Base-by-base conservation (phyloP, 495 filamentous ascomycete species). In the Xylaria flabelliformis region DNA sequence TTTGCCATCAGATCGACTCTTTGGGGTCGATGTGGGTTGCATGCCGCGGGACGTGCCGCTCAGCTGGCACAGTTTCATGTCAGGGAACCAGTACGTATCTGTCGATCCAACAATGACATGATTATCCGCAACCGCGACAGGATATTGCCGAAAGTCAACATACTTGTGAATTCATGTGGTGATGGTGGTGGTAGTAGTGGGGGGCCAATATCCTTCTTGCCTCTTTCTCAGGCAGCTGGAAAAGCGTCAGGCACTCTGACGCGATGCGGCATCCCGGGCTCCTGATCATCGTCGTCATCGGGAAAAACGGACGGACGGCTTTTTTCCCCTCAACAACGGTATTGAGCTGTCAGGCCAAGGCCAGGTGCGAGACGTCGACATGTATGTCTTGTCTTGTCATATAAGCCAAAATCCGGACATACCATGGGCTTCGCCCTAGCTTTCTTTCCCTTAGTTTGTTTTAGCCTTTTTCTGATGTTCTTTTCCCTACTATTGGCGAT, bases 11-110 rank as follows among this genome's bases (percentile, higher is more conserved):
- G 42, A 39, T 24, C 29, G 41, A n/a, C 6, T 32, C 6, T 32
- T 21, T 34, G 19, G 46, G 36, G 41, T 62, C 64, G 32, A 42
- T 32, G 26, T 42, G 64, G 17, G 34, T 12, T 42, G 64, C 64
- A n/a, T 29, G 46, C 32, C 19, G 17, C 15, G 29, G 19, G 32
- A 55, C 65, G 34, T 67, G 48, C 65, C 65, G 65, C 65, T 67
- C 21, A 67, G 21, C 65, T 67, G 65, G 42, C 50, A 67, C 65
- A 67, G 65, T 67, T 67, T 67, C 65, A 67, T 21, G 19, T 67
- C 50, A 8, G 26, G 64, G 46, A 66, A 39, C 64, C 64, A 21
- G 44, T 39, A 24, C 42, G 46, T 36, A 55, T 67, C 65, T 29
- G 65, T 67, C 65, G 65, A 67, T 67, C 65, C 65, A 67, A 67